Base-by-base conservation (phyloP, 306 rosid species). In the Gleditsia sinensis region DNA sequence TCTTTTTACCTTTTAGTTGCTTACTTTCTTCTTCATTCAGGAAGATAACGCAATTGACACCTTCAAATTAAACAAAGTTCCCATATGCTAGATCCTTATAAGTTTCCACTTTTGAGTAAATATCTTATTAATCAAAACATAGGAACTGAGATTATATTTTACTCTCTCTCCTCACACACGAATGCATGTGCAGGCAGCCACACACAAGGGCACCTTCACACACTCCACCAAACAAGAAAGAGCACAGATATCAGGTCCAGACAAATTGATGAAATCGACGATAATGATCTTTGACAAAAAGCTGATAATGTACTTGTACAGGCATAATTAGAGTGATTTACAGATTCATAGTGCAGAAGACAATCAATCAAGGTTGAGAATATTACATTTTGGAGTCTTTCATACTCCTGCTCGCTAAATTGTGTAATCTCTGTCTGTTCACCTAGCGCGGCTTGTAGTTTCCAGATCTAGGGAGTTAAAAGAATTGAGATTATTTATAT, bases 391-490 rank as follows among this genome's bases (percentile, higher is more conserved):
- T 86, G 91, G 61, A 89, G 89, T 72, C 86, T 84, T 76, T 89
- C 94, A 7, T 68, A 83, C 78, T 86, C 89, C 83, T 84, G 83
- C 72, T 85, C 83, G 67, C 91, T 86, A 19, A 55, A 78, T 57
- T 84, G 86, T 0, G 91, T 89, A 80, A 91, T 75, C 84, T 91
- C 90, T 53, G 97, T 81, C 82, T 93, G 98, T 82, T 90, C 93
- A 69, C 93, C 83, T 24, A 93, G 82, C 66, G 97, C 97, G 82
- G 93, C 92, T 82, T 93, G 97, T 75, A 93, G 83, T 86, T 86
- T 91, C 96, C 96, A 91, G 72, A 93, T 86, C 98, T 93, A 83
- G n/a, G 40, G 66, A 65, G 56, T 40, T 36, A 20, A 48, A 73
- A 73, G 51, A 72, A 74, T 10, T 46, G 43, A 10, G 40, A 76